Conservation (phyloP, 1,139 yeast species). For the Diutina rugosa region DNA sequence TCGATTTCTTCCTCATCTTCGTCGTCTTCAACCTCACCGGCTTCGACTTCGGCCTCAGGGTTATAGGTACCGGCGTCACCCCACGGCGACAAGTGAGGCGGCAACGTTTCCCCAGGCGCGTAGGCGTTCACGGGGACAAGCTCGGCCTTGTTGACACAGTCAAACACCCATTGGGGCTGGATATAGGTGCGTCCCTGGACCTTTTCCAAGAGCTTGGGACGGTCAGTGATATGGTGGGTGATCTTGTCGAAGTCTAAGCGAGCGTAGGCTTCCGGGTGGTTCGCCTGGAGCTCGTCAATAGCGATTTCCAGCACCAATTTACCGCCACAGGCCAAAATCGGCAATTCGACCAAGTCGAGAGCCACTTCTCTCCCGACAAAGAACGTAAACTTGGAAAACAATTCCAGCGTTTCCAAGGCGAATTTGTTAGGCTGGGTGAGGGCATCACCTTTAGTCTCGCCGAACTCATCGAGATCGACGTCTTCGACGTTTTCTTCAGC, state of each 20-base stretch:
- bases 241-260: conserved; percentile 53
- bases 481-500: conserved; percentile 30
- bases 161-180: conserved; percentile 98
- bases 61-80: conserved; percentile 88
- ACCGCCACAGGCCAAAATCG: conserved; percentile 83
- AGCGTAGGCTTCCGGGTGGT: conserved; percentile 23
- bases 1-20: conserved; percentile 12
- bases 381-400: conserved; percentile 68
- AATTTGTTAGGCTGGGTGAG: conserved; percentile 68
- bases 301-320: conserved; percentile 76
- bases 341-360: conserved; percentile 78
- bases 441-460: conserved; percentile 56
- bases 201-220: conserved; percentile 68
- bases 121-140: conserved; percentile 68
- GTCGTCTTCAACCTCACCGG: conserved; percentile 11
- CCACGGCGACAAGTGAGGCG: conserved; percentile 98
- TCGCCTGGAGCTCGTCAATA: conserved; percentile 53
- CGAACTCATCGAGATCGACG: conserved; percentile 55
- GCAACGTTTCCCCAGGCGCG: conserved; percentile 89
- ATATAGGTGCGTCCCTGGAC: conserved; percentile 87
- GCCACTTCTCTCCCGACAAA: conserved; percentile 95
- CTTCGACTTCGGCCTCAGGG: conserved; percentile 45
- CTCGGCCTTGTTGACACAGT: conserved; percentile 67
- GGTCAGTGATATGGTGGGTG: conserved; percentile 90
- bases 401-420: conserved; percentile 42